These are phyloP conservation scores for Geranium brycei DNA, from an alignment of 345 rosid genomes.

Conservation along the genomic window DNA sequence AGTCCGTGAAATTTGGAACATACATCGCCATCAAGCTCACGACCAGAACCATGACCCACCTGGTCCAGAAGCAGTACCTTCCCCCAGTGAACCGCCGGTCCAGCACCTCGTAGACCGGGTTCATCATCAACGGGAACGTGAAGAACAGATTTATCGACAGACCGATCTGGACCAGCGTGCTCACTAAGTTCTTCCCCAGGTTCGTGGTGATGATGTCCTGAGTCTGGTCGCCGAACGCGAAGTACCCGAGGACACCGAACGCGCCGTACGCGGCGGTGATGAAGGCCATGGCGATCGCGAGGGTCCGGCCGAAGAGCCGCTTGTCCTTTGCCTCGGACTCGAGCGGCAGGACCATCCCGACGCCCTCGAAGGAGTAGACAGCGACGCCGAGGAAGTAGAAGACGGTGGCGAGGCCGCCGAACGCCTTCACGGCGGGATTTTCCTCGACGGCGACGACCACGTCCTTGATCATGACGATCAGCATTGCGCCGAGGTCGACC, in stretches of 20 bases:
- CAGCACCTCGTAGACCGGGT: conserved; percentile 74
- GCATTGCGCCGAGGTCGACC: conserved; percentile 72
- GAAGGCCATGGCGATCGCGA: conserved; percentile 42
- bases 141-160: conserved; percentile 74
- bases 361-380: conserved; percentile 64
- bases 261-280: conserved; percentile 50
- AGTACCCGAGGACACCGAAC: conserved; percentile 62
- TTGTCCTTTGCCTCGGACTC: conserved; percentile 56
- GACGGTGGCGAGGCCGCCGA: conserved; percentile 47
- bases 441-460: conserved; percentile 23
- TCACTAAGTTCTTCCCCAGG: conserved; percentile 48
- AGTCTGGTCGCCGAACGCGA: conserved; percentile 63
- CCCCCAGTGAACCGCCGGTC: conserved; percentile 61
- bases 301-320: conserved; percentile 39
- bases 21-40: conserved; percentile 56
- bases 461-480: conserved; percentile 53
- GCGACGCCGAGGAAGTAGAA: conserved; percentile 78
- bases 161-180: conserved; percentile 58
- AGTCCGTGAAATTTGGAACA: conserved; percentile 80
- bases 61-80: conserved; percentile 55
- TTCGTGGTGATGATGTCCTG: conserved; percentile 71
- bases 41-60: conserved; percentile 56
- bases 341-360: conserved; percentile 67
- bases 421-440: conserved; percentile 39
- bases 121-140: conserved; percentile 89